Conservation (phyloP, 192 early-diverging fungal species). For the Chytriomyces sp. region DNA sequence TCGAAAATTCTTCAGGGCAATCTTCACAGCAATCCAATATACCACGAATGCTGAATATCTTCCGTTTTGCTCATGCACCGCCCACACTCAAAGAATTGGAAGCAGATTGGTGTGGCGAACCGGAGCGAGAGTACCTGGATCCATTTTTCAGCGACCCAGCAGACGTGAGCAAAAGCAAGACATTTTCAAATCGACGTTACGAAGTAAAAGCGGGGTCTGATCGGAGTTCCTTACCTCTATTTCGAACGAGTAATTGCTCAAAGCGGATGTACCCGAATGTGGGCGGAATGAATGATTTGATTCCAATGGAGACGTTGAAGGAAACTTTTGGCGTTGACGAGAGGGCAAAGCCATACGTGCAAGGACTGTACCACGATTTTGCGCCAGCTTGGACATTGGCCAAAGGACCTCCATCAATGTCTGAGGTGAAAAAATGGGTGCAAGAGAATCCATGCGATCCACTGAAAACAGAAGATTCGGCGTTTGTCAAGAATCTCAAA, state of each 20-base stretch:
- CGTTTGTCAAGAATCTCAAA: not conserved
- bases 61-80: slow-evolving; percentile 39
- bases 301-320: slow-evolving; percentile 23
- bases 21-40: not conserved
- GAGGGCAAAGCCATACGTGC: slow-evolving; percentile 15
- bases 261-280: not conserved
- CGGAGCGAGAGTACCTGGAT: slow-evolving; percentile 57
- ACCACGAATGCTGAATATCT: slow-evolving; percentile 19
- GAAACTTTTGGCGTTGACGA: not conserved
- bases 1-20: not conserved
- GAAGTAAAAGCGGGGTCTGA: slow-evolving; percentile 45
- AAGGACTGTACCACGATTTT: not conserved
- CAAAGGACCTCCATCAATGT: slow-evolving; percentile 47
- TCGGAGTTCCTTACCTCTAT: not conserved
- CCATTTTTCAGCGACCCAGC: slow-evolving; percentile 63
- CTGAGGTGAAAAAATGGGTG: slow-evolving; percentile 49
- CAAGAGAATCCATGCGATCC: slow-evolving; percentile 36
- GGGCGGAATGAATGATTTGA: not conserved
- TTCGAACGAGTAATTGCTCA: not conserved
- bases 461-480: not conserved
- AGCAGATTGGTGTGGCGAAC: slow-evolving; percentile 39
- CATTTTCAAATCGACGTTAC: slow-evolving; percentile 69
- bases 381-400: slow-evolving; percentile 41
- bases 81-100: slow-evolving; percentile 51
- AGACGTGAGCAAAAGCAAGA: slow-evolving; percentile 63